Evolutionary conservation across 2,329 filamentous ascomycete genomes (phyloP), one percentile per base, ranked within the genome.

Genomic region (Trichoderma brevicompactum): DNA sequence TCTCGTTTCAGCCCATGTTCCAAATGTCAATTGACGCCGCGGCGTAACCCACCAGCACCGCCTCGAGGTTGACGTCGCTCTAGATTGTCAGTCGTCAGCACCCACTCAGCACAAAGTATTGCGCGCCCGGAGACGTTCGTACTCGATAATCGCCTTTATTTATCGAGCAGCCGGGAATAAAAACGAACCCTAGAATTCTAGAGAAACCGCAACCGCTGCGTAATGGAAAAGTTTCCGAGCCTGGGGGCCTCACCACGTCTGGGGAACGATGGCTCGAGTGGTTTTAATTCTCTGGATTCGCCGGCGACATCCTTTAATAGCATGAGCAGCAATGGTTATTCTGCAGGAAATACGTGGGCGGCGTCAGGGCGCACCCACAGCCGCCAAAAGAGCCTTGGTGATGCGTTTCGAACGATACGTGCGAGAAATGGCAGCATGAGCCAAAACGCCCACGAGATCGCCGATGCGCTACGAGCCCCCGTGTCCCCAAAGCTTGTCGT

Each of bases 401-500:
- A 97, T 77, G 92, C 94, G n/a, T 86, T 97, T 69, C 88, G 87
- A 71, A 93, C 88, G 3, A 94, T 97, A 72, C 85, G 92, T 69
- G 89, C 86, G 43, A 85, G 93, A 72, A 92, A 89, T 72, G 92
- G 87, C 59, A 98, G 94, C 76, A 89, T 97, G 72, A 94, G 89
- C 79, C 92, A 94, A 75, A 97, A 96, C 79, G 94, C 93, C 63
- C 92, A 96, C 67, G 94, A 98, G 78, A 87, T 99, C 72, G 94
- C 93, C 50, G 92, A 95, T 77, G 93, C 94, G 60, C 84, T 99
- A 67, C 92, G 90, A 74, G 94, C 94, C 44, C 95, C 95, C 5
- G 85, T 99, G 38, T 98, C 94, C 13, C 89, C 92, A n/a, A 62
- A 65, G 41, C 55, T 65, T 53, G 56, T 66, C 19, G 59, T 58